Conservation (phyloP, 2,329 filamentous ascomycete species). For the Penicillium janthinellum region DNA sequence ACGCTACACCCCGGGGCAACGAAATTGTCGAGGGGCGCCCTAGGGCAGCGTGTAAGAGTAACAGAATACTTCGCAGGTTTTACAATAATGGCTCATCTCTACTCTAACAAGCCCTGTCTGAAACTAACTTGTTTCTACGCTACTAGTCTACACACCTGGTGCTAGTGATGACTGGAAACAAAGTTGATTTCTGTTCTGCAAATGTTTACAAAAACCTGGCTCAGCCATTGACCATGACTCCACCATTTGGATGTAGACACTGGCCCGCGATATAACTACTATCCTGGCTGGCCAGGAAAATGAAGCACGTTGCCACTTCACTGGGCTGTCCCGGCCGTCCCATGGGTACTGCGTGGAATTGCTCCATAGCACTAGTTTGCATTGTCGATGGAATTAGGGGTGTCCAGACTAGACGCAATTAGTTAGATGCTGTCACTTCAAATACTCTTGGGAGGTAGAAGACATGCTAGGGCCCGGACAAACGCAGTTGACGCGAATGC, state of each 20-base stretch:
- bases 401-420: conserved; percentile 64
- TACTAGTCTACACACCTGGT: not conserved
- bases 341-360: conserved; percentile 72
- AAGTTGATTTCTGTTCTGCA: not conserved
- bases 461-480: conserved; percentile 67
- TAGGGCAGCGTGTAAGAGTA: not conserved
- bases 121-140: not conserved
- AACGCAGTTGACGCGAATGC: conserved; percentile 75
- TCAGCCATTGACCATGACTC: conserved; percentile 55
- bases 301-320: conserved; percentile 79
- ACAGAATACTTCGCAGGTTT: not conserved
- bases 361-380: conserved; percentile 68
- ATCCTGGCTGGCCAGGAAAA: conserved; percentile 76
- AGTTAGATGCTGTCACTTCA: conserved; percentile 2
- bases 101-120: not conserved
- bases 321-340: conserved; percentile 76
- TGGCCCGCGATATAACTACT: conserved; percentile 75
- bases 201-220: not conserved
- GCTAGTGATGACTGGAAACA: not conserved
- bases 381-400: conserved; percentile 74
- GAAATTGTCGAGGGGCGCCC: too few species aligned
- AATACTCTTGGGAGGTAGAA: not conserved
- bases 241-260: conserved; percentile 66
- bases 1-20: not conserved
- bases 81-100: not conserved